Evolutionary conservation across 441 rosid genomes (phyloP).

Genomic region (Syzygium malaccense): DNA sequence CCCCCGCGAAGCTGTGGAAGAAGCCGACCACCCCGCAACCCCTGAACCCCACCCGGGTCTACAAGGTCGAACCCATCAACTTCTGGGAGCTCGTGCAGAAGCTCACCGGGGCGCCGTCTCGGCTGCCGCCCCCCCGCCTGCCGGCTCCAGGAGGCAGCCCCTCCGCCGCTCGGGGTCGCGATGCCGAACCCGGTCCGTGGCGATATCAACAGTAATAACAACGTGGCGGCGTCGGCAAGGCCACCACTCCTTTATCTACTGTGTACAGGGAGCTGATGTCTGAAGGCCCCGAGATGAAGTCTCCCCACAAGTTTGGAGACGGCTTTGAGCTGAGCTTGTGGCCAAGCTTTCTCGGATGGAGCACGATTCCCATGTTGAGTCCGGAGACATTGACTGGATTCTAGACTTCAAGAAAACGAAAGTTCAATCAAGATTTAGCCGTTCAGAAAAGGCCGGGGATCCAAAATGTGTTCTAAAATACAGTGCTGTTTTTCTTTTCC

Average conservation of each 20-base stretch:
- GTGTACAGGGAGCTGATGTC: constrained; percentile 23
- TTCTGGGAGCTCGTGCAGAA: constrained; percentile 9
- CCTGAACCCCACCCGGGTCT: constrained; percentile 4
- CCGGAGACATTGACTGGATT: constrained; percentile 50
- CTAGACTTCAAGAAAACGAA: background rate
- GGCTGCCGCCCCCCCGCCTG: background rate
- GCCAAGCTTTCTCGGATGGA: constrained; percentile 46
- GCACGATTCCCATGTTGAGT: constrained; percentile 46
- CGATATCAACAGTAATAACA: background rate
- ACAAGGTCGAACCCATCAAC: constrained; percentile 13
- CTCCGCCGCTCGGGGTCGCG: background rate
- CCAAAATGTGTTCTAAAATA: background rate
- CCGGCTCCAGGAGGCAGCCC: constrained; percentile 4
- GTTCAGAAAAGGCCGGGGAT: background rate
- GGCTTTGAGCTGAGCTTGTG: constrained; percentile 28
- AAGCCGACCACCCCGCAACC: constrained; percentile 3
- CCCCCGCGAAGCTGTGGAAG: constrained; percentile 5
- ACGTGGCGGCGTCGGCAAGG: background rate
- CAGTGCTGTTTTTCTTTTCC: background rate
- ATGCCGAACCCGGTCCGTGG: background rate
- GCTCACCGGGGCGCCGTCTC: constrained; percentile 1
- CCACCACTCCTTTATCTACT: constrained; percentile 10
- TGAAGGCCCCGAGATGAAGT: constrained; percentile 11
- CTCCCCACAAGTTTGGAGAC: constrained; percentile 9
- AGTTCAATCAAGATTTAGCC: background rate